phyloP scores from a whole-genome alignment of 192 early-diverging fungal species.

The Diversispora eburnea region DNA sequence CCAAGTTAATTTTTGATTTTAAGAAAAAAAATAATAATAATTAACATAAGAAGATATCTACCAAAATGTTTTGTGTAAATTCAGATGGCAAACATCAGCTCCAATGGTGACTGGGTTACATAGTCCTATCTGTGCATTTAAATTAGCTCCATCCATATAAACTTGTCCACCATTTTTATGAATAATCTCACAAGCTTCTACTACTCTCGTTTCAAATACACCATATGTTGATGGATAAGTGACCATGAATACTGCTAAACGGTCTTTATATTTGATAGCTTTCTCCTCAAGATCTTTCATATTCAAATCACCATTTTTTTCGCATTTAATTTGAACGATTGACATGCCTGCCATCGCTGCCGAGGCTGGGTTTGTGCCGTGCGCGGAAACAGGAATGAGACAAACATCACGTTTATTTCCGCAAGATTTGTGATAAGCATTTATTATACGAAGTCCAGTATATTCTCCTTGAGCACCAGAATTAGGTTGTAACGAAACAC shows the following conservation, averaged over 20 bases:
- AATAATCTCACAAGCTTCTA: constrained; percentile 86
- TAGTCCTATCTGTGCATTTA: constrained; percentile 85
- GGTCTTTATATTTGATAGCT: constrained; percentile 82
- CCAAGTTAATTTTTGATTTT: background rate
- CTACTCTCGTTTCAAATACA: constrained; percentile 90
- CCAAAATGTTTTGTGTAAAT: constrained; percentile 96
- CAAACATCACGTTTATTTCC: constrained; percentile 92
- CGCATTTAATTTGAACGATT: constrained; percentile 91
- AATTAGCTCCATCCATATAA: constrained; percentile 97
- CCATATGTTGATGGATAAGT: constrained; percentile 99
- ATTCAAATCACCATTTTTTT: constrained; percentile 89
- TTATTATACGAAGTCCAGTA: constrained; percentile 91
- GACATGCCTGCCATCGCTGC: constrained; percentile 96
- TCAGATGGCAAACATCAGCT: constrained; percentile 98
- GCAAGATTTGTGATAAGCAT: constrained; percentile 83
- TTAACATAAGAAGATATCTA: background rate
- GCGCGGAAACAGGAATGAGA: constrained; percentile 97
- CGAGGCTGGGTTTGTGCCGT: constrained; percentile 99
- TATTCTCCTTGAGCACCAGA: constrained; percentile 99
- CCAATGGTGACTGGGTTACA: constrained; percentile 91
- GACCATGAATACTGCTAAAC: constrained; percentile 94
- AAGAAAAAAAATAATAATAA: background rate
- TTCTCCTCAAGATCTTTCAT: constrained; percentile 84
- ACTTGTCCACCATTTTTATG: constrained; percentile 95
- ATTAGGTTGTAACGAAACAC: constrained; percentile 95